Percentiles rank a stretch among this genome's conserved stretches.
phyloP scores from a whole-genome alignment of 805 yeast species.

The Starmerella geochares region DNA sequence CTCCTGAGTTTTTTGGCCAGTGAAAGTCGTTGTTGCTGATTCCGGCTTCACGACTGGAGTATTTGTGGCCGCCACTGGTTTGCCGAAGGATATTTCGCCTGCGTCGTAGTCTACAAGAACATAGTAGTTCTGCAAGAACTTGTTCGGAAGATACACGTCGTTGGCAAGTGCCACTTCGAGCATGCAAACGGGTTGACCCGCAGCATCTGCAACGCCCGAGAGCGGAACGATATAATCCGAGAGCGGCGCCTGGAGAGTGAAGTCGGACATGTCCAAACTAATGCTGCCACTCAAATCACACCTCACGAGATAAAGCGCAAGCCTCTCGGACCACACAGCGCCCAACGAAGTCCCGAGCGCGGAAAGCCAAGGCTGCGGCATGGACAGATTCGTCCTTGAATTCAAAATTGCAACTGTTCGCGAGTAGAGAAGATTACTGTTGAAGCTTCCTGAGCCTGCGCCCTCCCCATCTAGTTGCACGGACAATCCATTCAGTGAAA shows the following conservation, averaged over 20 bases:
- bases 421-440: background rate
- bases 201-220: background rate
- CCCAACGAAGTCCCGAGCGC: slow-evolving; percentile 4
- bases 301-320: slow-evolving; percentile 8
- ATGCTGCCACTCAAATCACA: slow-evolving; percentile 10
- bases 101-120: slow-evolving; percentile 16
- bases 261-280: background rate
- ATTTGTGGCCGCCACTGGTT: background rate
- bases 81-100: slow-evolving; percentile 12
- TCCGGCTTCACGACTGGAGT: background rate
- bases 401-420: slow-evolving; percentile 10
- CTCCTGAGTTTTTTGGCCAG: background rate
- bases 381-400: slow-evolving; percentile 7
- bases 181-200: slow-evolving; percentile 11
- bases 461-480: background rate
- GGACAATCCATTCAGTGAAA: background rate
- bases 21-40: background rate
- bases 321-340: slow-evolving; percentile 12
- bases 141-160: slow-evolving; percentile 12
- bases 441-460: background rate
- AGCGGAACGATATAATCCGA: slow-evolving; percentile 2
- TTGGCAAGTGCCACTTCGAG: slow-evolving; percentile 11
- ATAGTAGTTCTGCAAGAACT: slow-evolving; percentile 10
- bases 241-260: background rate
- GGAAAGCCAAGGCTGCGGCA: slow-evolving; percentile 9